Evolutionary conservation across 1,284 basidiomycete genomes (phyloP).

Genomic region (Sporisorium iseilematis-ciliati): DNA sequence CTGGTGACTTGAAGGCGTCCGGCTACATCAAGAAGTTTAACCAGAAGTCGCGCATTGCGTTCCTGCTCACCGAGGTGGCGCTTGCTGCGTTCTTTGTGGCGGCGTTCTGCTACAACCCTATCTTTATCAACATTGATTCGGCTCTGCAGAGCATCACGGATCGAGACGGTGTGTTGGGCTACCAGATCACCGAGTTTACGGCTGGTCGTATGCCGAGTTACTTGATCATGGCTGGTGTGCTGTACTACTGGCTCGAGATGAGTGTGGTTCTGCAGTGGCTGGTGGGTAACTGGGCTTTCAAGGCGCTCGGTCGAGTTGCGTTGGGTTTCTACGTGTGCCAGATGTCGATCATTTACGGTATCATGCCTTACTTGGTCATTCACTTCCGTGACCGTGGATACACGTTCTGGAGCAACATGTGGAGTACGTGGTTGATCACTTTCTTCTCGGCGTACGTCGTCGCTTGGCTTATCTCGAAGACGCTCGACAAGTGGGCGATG

Average conservation of each 20-base stretch:
- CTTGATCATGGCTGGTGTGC: slow-evolving; percentile 50
- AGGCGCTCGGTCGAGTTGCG: slow-evolving; percentile 71
- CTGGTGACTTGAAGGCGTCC: slow-evolving; percentile 70
- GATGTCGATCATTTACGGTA: slow-evolving; percentile 70
- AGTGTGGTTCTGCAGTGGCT: slow-evolving; percentile 71
- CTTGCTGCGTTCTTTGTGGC: slow-evolving; percentile 67
- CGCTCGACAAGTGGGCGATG: slow-evolving; percentile 44
- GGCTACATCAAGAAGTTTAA: slow-evolving; percentile 70
- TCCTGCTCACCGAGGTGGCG: slow-evolving; percentile 65
- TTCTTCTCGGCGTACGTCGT: slow-evolving; percentile 70
- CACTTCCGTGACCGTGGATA: slow-evolving; percentile 65
- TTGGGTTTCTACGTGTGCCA: slow-evolving; percentile 72
- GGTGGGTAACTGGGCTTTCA: slow-evolving; percentile 69
- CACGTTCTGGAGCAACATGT: slow-evolving; percentile 70
- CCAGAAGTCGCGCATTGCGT: slow-evolving; percentile 69
- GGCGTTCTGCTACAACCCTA: slow-evolving; percentile 69
- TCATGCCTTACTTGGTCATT: slow-evolving; percentile 71
- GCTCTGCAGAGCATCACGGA: slow-evolving; percentile 67
- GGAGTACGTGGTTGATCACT: slow-evolving; percentile 69
- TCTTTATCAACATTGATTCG: slow-evolving; percentile 64
- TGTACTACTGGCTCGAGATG: slow-evolving; percentile 70
- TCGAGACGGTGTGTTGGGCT: slow-evolving; percentile 69
- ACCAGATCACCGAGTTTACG: slow-evolving; percentile 47
- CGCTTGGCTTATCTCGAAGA: slow-evolving; percentile 61
- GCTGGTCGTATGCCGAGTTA: slow-evolving; percentile 48